A percentile compares a stretch with the other conserved stretches of the same genome.
Conservation (phyloP, 208 protist genomes). For the Leptomonas seymouri region DNA sequence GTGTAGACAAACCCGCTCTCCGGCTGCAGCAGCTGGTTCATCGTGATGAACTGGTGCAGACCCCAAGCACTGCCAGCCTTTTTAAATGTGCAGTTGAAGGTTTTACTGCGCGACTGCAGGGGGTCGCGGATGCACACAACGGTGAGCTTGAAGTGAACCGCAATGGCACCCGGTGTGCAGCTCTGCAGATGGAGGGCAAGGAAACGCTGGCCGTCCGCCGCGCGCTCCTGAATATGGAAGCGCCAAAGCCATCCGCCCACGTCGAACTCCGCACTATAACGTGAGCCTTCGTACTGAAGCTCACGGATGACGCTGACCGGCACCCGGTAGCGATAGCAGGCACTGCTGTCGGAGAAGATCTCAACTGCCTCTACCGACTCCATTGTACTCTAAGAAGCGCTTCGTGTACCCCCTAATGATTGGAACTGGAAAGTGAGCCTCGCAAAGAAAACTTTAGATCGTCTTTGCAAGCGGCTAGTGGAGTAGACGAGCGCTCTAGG, state of each 20-base stretch:
- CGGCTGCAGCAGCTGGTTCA: slow-evolving; percentile 55
- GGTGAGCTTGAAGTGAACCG: slow-evolving; percentile 79
- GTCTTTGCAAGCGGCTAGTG: too few species aligned
- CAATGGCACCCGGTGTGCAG: slow-evolving; percentile 49
- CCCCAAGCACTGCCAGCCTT: slow-evolving; percentile 85
- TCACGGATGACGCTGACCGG: slow-evolving; percentile 69
- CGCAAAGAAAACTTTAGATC: background rate
- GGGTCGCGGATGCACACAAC: slow-evolving; percentile 69
- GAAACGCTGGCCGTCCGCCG: slow-evolving; percentile 49
- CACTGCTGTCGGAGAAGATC: slow-evolving; percentile 64
- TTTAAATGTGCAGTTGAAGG: slow-evolving; percentile 88
- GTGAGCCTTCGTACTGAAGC: slow-evolving; percentile 61
- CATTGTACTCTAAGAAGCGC: slow-evolving; percentile 33
- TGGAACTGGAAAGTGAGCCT: background rate
- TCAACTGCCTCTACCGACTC: slow-evolving; percentile 69
- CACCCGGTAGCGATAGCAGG: slow-evolving; percentile 79
- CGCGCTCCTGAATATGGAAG: slow-evolving; percentile 82
- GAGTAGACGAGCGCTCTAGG: too few species aligned
- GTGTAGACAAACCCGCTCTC: slow-evolving; percentile 71
- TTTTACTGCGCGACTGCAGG: slow-evolving; percentile 65
- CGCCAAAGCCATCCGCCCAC: slow-evolving; percentile 79
- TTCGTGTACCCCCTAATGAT: background rate
- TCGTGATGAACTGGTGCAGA: slow-evolving; percentile 84
- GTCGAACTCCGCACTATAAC: slow-evolving; percentile 84
- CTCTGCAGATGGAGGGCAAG: slow-evolving; percentile 87